phyloP scores from a whole-genome alignment of 2,329 filamentous ascomycete species.

The Xylogone sp. region DNA sequence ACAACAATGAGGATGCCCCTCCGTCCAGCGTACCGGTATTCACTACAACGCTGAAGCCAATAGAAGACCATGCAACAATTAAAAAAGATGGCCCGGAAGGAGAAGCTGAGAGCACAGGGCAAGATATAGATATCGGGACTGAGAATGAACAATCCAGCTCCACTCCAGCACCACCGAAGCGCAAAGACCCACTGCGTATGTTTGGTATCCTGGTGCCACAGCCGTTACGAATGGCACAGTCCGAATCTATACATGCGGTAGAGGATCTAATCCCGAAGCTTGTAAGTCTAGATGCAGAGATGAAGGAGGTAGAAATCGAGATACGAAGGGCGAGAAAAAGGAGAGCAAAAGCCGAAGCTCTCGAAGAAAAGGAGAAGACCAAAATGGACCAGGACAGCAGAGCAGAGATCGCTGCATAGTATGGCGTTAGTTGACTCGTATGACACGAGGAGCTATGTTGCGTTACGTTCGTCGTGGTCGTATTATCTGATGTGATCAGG shows the following conservation, averaged over 20 bases:
- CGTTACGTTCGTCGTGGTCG: too few species aligned
- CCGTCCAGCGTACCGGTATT: neutral
- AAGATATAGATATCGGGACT: neutral
- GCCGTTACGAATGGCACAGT: conserved; percentile 53
- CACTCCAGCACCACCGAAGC: neutral
- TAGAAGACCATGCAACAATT: neutral
- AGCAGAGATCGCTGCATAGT: neutral
- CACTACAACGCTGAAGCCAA: neutral
- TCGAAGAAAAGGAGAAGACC: neutral
- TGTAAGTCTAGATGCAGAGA: conserved; percentile 52
- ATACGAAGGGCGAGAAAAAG: conserved; percentile 54
- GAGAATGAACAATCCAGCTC: neutral
- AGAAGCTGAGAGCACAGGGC: neutral
- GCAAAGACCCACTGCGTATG: conserved; percentile 52
- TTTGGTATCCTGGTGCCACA: conserved; percentile 50
- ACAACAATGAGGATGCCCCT: neutral
- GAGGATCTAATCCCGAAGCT: conserved; percentile 55
- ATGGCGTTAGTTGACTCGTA: neutral
- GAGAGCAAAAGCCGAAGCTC: conserved; percentile 10
- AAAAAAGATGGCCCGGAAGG: neutral
- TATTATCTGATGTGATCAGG: too few species aligned
- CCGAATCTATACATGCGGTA: conserved; percentile 51
- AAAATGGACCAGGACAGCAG: neutral
- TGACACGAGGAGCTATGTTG: too few species aligned
- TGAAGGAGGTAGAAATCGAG: conserved; percentile 64